Percentiles rank a stretch among this genome's conserved stretches.
Conservation (phyloP, 495 filamentous ascomycete species). For the Delitschia confertaspora region DNA sequence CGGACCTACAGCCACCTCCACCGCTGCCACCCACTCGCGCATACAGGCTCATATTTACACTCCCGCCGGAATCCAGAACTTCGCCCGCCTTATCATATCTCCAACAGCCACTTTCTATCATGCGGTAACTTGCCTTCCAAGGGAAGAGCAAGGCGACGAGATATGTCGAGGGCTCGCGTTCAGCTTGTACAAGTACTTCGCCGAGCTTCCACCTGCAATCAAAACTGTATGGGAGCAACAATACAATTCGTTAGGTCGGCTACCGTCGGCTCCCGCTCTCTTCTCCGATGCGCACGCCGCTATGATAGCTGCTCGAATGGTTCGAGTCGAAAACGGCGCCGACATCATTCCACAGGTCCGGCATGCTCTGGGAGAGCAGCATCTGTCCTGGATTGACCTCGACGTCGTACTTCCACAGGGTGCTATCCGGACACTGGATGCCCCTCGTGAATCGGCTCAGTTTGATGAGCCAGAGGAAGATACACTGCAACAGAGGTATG, state of each 20-base stretch:
- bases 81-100: conserved; percentile 81
- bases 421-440: conserved; percentile 51
- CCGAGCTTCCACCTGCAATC: conserved; percentile 67
- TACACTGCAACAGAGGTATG: conserved; percentile 60
- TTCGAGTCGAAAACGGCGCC: conserved; percentile 60
- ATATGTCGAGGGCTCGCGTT: conserved; percentile 83
- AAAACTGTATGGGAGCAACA: conserved; percentile 47
- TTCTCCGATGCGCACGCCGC: conserved; percentile 93
- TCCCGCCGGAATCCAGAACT: conserved; percentile 76
- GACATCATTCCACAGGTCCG: conserved; percentile 65
- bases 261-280: conserved; percentile 53
- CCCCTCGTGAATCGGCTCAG: conserved; percentile 34
- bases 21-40: conserved; percentile 76
- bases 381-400: conserved; percentile 73
- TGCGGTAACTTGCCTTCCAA: conserved; percentile 83
- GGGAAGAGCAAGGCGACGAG: conserved; percentile 89
- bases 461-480: conserved; percentile 43
- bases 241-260: conserved; percentile 35
- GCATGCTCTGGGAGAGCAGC: conserved; percentile 64
- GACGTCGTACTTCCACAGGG: conserved; percentile 77
- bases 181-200: conserved; percentile 85
- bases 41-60: conserved; percentile 89
- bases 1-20: conserved; percentile 71
- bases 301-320: conserved; percentile 74
- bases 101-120: conserved; percentile 91